Evolutionary conservation across 2,329 filamentous ascomycete genomes (phyloP), one percentile per base, ranked within the genome.

Genomic region (Fusarium succisae): DNA sequence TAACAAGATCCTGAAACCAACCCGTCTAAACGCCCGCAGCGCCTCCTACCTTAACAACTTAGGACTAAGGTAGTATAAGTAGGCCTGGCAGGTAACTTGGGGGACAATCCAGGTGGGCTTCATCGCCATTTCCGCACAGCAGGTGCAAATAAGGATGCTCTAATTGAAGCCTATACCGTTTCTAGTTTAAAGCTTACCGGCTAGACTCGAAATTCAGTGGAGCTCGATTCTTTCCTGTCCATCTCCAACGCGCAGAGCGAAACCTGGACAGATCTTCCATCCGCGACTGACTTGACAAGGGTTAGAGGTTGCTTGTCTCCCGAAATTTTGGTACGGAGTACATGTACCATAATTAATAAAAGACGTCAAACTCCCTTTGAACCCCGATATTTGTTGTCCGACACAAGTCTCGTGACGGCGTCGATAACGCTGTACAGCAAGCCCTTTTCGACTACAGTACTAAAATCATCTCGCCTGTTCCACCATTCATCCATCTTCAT

Each of bases 281-380:
- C 54, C 47, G 39, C 64, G 63, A 65, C 69, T 64, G 71, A 73
- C 63, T 55, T 71, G 69, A 69, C 73, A 76, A 76, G 69, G 75
- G 48, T 59, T 35, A 38, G 32, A 38, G 32, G 56, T 57, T 66
- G 53, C 28, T 26, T 28, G n/a, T 70, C 59, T 71, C 44, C 66
- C 61, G 71, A 75, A 77, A 72, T 61, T 76, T 73, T 48, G 69
- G 63, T 47, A 35, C 32, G 32, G 8, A 35, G 32, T 17, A 66
- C 38, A 45, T 50, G 35, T 35, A 66, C 41, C 48, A 44, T 44
- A 43, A 43, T 53, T 47, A 60, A 56, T 39, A 60, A 59, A 65
- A 57, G 39, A 55, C 28, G 50, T 26, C 47, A 55, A 59, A 60
- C 41, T 60, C 38, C 50, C 35, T 30, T 44, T 38, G 60, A 61